Percentiles rank a stretch among this genome's conserved stretches.
Conservation (phyloP, 768 basidiomycete genomes). For the Solioccasus polychromus region DNA sequence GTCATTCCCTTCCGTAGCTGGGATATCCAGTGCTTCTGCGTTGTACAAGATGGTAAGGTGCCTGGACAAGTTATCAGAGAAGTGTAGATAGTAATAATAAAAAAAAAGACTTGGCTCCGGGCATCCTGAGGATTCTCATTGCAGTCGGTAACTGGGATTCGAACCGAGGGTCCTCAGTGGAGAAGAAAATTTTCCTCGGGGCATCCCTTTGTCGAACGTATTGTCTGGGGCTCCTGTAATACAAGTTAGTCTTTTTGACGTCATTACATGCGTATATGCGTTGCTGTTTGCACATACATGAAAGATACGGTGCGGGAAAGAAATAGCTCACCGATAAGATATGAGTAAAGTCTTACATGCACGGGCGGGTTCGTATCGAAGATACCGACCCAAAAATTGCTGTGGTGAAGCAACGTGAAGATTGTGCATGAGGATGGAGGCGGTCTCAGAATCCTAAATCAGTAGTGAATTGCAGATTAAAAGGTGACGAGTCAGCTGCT, state of each 20-base stretch:
- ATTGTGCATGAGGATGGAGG: constrained; percentile 55
- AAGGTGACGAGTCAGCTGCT: background rate
- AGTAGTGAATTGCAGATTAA: background rate
- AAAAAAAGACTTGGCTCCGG: constrained; percentile 47
- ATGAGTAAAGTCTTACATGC: constrained; percentile 72
- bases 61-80: constrained; percentile 20
- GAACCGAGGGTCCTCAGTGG: constrained; percentile 24
- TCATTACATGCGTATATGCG: constrained; percentile 21
- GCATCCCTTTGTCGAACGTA: constrained; percentile 18
- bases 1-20: constrained; percentile 11
- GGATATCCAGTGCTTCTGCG: constrained; percentile 42
- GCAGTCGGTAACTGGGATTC: constrained; percentile 52
- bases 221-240: constrained; percentile 20
- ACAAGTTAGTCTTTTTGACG: constrained; percentile 8
- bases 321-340: constrained; percentile 59
- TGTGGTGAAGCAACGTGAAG: constrained; percentile 54
- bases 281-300: constrained; percentile 14
- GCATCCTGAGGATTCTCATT: constrained; percentile 58
- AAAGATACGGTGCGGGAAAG: background rate
- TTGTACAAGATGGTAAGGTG: constrained; percentile 52
- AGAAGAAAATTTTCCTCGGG: constrained; percentile 12
- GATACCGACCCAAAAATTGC: constrained; percentile 66
- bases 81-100: background rate
- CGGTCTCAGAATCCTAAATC: constrained; percentile 53
- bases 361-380: constrained; percentile 78